A percentile compares a stretch with the other conserved stretches of the same genome.
These are phyloP conservation scores for Diaporthe sp. DNA, from an alignment of 2,329 filamentous ascomycete species.

Conservation along the genomic window DNA sequence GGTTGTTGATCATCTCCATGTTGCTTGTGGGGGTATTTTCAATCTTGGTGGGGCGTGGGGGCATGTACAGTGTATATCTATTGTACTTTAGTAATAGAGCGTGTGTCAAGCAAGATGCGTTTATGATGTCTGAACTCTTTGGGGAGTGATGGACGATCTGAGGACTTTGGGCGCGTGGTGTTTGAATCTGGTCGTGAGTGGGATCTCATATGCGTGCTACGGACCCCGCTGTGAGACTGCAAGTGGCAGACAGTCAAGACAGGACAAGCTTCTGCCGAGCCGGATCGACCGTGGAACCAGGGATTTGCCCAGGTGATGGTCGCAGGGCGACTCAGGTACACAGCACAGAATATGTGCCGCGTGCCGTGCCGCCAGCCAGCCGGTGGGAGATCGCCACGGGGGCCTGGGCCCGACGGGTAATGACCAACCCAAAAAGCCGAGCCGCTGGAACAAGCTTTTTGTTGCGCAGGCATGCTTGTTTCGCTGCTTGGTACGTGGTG, in stretches of 20 bases:
- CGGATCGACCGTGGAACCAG: not conserved
- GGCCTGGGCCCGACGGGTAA: not conserved
- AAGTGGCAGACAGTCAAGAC: not conserved
- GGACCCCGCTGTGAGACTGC: not conserved
- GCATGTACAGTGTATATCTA: slow-evolving; percentile 1
- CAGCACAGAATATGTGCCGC: not conserved
- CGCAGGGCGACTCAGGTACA: not conserved
- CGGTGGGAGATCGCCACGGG: not conserved
- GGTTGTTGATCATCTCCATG: not conserved
- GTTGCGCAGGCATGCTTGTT: not conserved
- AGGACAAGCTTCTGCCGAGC: not conserved
- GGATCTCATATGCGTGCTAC: not conserved
- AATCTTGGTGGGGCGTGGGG: not conserved
- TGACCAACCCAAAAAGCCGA: too few relatives aligned
- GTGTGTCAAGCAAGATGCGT: not conserved
- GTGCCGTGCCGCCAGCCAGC: not conserved
- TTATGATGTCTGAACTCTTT: too few relatives aligned
- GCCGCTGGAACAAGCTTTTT: slow-evolving; percentile 6
- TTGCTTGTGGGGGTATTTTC: not conserved
- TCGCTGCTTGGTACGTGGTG: not conserved
- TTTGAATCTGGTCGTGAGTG: not conserved
- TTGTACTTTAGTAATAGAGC: not conserved
- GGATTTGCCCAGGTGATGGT: not conserved
- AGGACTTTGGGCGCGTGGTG: not conserved
- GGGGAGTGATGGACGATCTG: too few relatives aligned